Conservation (phyloP, 176 grass and related monocot genomes). For the Aechmea fasciata region DNA sequence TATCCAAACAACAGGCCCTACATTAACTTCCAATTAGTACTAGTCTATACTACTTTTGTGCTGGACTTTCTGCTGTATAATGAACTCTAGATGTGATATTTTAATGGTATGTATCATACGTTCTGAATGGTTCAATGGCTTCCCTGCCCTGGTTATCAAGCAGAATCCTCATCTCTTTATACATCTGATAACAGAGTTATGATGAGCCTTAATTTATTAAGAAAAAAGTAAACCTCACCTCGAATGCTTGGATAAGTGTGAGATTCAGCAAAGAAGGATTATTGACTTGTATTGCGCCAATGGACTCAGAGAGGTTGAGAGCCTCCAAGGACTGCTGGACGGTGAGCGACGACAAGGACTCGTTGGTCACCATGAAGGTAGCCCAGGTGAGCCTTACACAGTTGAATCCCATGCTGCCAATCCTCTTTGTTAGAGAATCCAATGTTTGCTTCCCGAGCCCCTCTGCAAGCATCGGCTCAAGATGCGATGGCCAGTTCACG, state of each 20-base stretch:
- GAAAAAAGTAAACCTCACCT: constrained; percentile 22
- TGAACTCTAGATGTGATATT: too few relatives aligned
- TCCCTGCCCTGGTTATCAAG: too few relatives aligned
- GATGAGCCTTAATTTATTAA: too few relatives aligned
- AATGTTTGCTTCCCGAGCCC: constrained; percentile 57
- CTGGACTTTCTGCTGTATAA: too few relatives aligned
- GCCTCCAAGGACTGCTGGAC: constrained; percentile 48
- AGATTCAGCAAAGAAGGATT: constrained; percentile 64
- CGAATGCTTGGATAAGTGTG: constrained; percentile 63
- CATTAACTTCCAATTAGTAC: too few relatives aligned
- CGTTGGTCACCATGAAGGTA: constrained; percentile 56
- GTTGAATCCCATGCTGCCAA: constrained; percentile 70
- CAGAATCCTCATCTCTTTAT: too few relatives aligned
- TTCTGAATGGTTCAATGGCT: too few relatives aligned
- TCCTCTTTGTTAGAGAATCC: constrained; percentile 37
- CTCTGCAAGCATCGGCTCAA: constrained; percentile 70
- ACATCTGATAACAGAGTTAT: too few relatives aligned
- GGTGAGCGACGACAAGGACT: constrained; percentile 47
- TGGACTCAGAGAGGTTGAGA: constrained; percentile 47
- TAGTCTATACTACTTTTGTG: too few relatives aligned
- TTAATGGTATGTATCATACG: too few relatives aligned
- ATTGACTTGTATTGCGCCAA: constrained; percentile 38
- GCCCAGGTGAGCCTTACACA: constrained; percentile 84
- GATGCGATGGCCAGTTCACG: constrained; percentile 92
- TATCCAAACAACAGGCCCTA: too few relatives aligned